phyloP scores from a whole-genome alignment of 2,329 filamentous ascomycete species.

The Monilinia fructicola region DNA sequence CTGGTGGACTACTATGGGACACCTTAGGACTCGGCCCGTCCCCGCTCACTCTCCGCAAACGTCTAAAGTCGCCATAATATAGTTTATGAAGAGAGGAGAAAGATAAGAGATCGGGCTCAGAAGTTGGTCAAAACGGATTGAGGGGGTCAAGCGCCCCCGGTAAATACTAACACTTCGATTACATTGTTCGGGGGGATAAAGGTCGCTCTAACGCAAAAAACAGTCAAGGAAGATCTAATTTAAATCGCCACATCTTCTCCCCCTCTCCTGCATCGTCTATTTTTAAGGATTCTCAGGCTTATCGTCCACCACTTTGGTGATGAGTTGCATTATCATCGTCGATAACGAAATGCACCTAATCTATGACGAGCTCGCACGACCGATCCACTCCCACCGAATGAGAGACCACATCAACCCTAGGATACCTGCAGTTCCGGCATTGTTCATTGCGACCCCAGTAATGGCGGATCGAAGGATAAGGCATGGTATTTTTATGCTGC shows the following conservation, averaged over 20 bases:
- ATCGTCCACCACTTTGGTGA: background rate
- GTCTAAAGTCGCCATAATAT: background rate
- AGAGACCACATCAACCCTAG: background rate
- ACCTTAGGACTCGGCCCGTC: too few relatives aligned
- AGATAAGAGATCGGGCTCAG: background rate
- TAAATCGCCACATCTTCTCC: background rate
- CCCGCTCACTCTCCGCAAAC: background rate
- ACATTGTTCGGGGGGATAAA: background rate
- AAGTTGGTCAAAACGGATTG: background rate
- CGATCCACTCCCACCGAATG: background rate
- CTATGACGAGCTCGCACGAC: slow-evolving; percentile 15
- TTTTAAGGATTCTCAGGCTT: background rate
- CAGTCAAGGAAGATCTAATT: background rate
- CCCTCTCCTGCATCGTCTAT: background rate
- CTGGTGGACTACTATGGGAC: too few relatives aligned
- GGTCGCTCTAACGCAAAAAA: background rate
- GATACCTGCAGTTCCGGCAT: background rate
- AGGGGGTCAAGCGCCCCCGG: background rate
- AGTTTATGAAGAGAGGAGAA: background rate
- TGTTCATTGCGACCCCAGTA: background rate
- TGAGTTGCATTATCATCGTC: background rate
- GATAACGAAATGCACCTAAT: slow-evolving; percentile 17
- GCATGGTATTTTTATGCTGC: background rate
- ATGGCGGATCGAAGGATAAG: background rate
- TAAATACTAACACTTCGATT: background rate